Conservation (phyloP, 1,139 yeast species). For the Hansenula anomala region DNA sequence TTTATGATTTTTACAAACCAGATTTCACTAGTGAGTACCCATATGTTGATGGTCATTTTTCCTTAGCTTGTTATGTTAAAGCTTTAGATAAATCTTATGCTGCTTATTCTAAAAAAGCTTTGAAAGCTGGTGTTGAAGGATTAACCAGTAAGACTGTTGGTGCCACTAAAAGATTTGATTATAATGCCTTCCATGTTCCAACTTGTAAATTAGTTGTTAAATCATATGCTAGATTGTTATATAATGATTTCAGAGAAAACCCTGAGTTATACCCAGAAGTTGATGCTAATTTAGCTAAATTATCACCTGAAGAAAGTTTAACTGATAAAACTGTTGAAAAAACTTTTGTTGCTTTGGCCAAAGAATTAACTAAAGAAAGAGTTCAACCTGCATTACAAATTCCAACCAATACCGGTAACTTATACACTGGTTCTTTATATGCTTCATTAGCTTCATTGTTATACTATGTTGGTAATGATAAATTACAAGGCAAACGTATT, state of each 20-base stretch:
- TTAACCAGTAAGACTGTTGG: constrained; percentile 52
- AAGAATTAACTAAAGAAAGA: constrained; percentile 62
- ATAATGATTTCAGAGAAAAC: constrained; percentile 77
- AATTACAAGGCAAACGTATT: constrained; percentile 76
- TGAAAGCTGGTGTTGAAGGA: constrained; percentile 43
- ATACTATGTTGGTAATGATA: constrained; percentile 67
- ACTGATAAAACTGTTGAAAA: constrained; percentile 82
- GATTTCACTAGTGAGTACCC: constrained; percentile 97
- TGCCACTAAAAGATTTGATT: constrained; percentile 72
- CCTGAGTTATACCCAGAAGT: constrained; percentile 62
- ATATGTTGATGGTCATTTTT: constrained; percentile 95
- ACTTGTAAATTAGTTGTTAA: constrained; percentile 93
- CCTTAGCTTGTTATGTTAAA: constrained; percentile 88
- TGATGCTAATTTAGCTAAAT: constrained; percentile 45
- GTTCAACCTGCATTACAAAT: constrained; percentile 79
- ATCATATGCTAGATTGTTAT: constrained; percentile 87
- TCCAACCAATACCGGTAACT: constrained; percentile 97
- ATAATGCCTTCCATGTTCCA: constrained; percentile 97
- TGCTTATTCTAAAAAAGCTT: constrained; percentile 76
- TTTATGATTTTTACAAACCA: constrained; percentile 97
- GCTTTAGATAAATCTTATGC: constrained; percentile 88
- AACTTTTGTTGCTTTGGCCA: constrained; percentile 74
- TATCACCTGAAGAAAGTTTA: constrained; percentile 75
- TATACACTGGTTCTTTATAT: constrained; percentile 95
- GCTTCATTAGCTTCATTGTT: constrained; percentile 81